These are phyloP conservation scores for Coelastrella sp. DNA, from an alignment of 139 green algal genomes.

Conservation along the genomic window DNA sequence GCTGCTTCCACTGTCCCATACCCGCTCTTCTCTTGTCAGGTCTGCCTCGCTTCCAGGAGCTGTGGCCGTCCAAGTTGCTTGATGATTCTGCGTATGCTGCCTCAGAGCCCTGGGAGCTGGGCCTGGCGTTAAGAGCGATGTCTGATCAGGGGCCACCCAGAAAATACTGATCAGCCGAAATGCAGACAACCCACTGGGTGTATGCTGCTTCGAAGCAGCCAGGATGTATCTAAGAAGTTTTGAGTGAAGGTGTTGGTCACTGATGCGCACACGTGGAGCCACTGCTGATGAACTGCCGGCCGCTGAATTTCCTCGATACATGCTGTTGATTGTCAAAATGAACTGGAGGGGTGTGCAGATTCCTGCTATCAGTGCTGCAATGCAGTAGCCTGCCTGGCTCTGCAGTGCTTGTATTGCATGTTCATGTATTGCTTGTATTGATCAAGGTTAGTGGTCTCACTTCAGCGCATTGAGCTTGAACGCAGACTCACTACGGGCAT, in stretches of 20 bases:
- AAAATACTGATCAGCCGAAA: neutral
- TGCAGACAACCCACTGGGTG: no score
- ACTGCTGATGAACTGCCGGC: no score
- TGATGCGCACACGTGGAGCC: no score
- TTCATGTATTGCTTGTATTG: neutral
- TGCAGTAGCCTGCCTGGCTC: neutral
- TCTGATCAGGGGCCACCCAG: constrained; percentile 15
- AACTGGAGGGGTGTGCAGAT: neutral
- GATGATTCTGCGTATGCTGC: constrained; percentile 5
- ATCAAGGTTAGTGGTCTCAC: no score
- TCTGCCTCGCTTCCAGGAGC: constrained; percentile 19
- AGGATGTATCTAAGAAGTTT: no score
- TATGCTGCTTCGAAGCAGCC: no score
- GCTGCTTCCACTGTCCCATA: neutral
- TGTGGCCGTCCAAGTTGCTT: constrained; percentile 12
- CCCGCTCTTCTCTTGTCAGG: constrained; percentile 1
- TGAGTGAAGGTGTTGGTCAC: no score
- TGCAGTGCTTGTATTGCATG: neutral
- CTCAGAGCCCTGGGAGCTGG: constrained; percentile 19
- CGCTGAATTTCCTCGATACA: no score
- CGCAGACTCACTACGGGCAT: no score
- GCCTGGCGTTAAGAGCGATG: constrained; percentile 2
- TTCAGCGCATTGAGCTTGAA: no score
- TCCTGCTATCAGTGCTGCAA: neutral
- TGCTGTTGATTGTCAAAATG: neutral